phyloP scores from a whole-genome alignment of 108 stramenopile species.

The Aurantiochytrium sp. region DNA sequence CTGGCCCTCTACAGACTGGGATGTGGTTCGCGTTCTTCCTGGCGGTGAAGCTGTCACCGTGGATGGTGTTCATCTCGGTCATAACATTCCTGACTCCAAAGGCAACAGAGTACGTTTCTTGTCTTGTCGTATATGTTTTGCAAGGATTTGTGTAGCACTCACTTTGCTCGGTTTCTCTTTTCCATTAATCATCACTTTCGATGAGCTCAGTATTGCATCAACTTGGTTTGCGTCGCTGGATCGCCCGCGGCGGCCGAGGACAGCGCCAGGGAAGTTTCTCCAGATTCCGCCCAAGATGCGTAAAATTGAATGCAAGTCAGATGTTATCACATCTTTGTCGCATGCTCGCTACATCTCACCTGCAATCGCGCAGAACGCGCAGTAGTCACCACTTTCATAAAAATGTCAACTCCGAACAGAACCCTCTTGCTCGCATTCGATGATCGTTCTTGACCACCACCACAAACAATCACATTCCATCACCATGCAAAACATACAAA shows the following conservation, averaged over 20 bases:
- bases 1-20: slow-evolving; percentile 58
- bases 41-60: slow-evolving; percentile 73
- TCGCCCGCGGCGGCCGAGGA: background rate
- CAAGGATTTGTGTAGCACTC: background rate
- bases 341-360: too few species aligned
- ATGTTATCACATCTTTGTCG: too few species aligned
- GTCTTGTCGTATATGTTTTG: background rate
- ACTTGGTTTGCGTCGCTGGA: slow-evolving; percentile 76
- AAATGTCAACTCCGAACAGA: too few species aligned
- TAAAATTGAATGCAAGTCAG: too few species aligned
- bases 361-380: too few species aligned
- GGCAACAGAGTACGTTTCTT: slow-evolving; percentile 54
- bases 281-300: too few species aligned
- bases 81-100: slow-evolving; percentile 68
- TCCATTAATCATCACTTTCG: background rate
- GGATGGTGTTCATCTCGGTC: slow-evolving; percentile 74
- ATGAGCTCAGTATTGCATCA: slow-evolving; percentile 67
- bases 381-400: too few species aligned
- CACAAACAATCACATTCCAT: too few species aligned
- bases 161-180: background rate
- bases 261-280: too few species aligned
- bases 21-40: slow-evolving; percentile 67
- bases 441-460: too few species aligned
- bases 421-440: too few species aligned
- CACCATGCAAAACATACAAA: too few species aligned